Conservation (phyloP, 345 rosid genomes). For the Eutrema heterophyllum region DNA sequence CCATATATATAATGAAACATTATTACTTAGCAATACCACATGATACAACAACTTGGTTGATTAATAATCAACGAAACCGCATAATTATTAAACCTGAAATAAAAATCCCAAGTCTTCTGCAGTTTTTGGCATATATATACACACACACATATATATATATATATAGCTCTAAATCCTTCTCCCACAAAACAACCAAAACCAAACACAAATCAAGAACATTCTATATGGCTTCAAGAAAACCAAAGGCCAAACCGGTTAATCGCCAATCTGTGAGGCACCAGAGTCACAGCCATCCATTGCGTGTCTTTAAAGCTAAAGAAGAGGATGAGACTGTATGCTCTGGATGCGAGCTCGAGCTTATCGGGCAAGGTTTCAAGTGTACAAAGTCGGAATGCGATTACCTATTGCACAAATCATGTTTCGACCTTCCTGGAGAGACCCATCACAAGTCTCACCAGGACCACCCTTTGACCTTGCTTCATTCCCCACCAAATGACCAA, state of each 20-base stretch:
- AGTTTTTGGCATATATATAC: too few relatives aligned
- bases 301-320: not conserved
- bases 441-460: slow-evolving; percentile 15
- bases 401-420: slow-evolving; percentile 29
- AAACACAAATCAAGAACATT: not conserved
- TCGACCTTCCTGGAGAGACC: slow-evolving; percentile 5
- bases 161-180: not conserved
- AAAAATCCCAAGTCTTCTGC: not conserved
- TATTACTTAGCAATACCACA: not conserved
- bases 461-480: slow-evolving; percentile 15
- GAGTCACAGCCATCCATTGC: slow-evolving; percentile 22
- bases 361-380: slow-evolving; percentile 23
- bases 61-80: not conserved
- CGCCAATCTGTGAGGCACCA: slow-evolving; percentile 20
- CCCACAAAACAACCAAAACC: not conserved
- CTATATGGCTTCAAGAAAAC: slow-evolving; percentile 8
- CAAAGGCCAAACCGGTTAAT: not conserved
- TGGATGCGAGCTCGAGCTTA: slow-evolving; percentile 21
- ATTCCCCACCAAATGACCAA: slow-evolving; percentile 9
- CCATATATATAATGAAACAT: not conserved
- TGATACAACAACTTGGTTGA: not conserved
- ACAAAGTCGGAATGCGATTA: slow-evolving; percentile 19
- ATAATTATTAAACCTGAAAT: not conserved
- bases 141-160: too few relatives aligned
- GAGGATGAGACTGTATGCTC: slow-evolving; percentile 3